Base-by-base conservation (phyloP, 2,329 filamentous ascomycete species). In the Talaromyces albobiverticillius region DNA sequence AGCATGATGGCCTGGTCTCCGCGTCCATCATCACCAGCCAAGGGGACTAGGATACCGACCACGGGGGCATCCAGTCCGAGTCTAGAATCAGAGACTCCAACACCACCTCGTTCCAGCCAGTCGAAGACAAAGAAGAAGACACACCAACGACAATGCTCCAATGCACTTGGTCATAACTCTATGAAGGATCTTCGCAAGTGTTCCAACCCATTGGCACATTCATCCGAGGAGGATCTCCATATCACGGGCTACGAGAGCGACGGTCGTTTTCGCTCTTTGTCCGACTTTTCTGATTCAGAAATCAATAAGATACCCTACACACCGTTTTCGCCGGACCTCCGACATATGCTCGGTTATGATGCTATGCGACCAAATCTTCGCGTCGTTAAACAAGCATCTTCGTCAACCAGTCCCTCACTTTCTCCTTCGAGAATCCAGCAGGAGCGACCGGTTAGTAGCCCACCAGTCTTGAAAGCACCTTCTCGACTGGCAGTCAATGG, bases 1-100 rank as follows among this genome's bases (percentile, higher is more conserved):
- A 74, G 71, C 54, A 76, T 78, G 60, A 68, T 79, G 10, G 65
- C 72, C 5, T 69, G 74, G 25, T 76, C 75, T 23, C 73, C 74
- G 52, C 75, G 74, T 53, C 62, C 74, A 48, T 63, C 71, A n/a
- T 67, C 69, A 3, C 67, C 71, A 11, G 67, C 73, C 20, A 55
- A 55, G 53, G 34, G 40, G 14, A 46, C 53, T 8, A 34, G 48
- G 22, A 32, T 46, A 11, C 26, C 47, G 29, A 51, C 32, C 34
- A 47, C 42, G 2, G 42, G 42, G 16, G 22, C 53, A 22, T 46
- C 53, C 5, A 55, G 47, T n/a, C 41, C 53, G 13, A 47, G 32
- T 43, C 31, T 50, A 31, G 53, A 36, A 3, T 55, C 53, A 5
- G 47, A 46, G 25, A 40, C 40, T 23, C 31, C 29, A 45, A 38